Percentiles rank a stretch among this genome's conserved stretches.
phyloP scores from a whole-genome alignment of 192 early-diverging fungal species.

The Martensiomyces pterosporus region DNA sequence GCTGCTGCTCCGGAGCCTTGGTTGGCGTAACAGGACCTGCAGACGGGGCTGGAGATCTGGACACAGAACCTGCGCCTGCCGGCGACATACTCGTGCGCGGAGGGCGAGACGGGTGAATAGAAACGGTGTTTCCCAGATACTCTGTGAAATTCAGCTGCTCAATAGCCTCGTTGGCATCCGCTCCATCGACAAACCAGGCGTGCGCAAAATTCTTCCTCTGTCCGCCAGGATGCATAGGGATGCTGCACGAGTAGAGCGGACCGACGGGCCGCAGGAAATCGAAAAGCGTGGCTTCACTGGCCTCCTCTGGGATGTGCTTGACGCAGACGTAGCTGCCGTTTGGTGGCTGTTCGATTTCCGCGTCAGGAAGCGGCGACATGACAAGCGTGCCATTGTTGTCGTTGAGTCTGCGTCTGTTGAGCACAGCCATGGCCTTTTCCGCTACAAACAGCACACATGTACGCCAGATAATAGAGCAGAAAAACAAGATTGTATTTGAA shows the following conservation, averaged over 20 bases:
- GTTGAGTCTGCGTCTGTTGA: constrained; percentile 34
- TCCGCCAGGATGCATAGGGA: constrained; percentile 16
- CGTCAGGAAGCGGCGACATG: constrained; percentile 33
- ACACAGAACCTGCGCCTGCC: too few relatives aligned
- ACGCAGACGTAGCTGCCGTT: constrained; percentile 33
- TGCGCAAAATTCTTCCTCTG: constrained; percentile 29
- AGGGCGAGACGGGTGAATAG: constrained; percentile 18
- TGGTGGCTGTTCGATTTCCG: constrained; percentile 29
- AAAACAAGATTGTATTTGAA: too few relatives aligned
- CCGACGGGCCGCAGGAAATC: constrained; percentile 46
- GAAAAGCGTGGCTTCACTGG: constrained; percentile 34
- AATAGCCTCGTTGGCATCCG: constrained; percentile 32
- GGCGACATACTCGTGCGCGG: constrained; percentile 11
- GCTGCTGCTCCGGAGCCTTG: not conserved
- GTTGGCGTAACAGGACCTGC: too few relatives aligned
- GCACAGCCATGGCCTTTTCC: constrained; percentile 43
- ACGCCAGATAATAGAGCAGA: too few relatives aligned
- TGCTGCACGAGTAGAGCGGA: constrained; percentile 43
- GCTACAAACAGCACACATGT: constrained; percentile 32
- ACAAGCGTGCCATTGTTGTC: constrained; percentile 29
- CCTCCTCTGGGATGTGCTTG: constrained; percentile 45
- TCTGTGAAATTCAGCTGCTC: constrained; percentile 47
- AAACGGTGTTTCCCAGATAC: constrained; percentile 35
- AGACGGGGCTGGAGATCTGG: too few relatives aligned
- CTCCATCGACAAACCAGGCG: constrained; percentile 34